Base-by-base conservation (phyloP, 2,329 filamentous ascomycete species). In the Blumeria hordei region DNA sequence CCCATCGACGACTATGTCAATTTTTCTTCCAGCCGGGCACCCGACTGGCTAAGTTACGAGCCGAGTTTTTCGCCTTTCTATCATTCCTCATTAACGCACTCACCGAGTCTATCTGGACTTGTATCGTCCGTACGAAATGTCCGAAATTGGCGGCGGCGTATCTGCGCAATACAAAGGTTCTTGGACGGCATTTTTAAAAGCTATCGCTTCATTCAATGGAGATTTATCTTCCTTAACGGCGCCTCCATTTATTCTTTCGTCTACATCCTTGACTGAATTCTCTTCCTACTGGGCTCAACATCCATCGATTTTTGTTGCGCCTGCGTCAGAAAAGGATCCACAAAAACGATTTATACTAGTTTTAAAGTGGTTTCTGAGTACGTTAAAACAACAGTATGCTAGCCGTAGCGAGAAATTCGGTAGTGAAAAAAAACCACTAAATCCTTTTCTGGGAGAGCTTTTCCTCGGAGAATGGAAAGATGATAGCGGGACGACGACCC, bases 341-440 rank as follows among this genome's bases (percentile, higher is more conserved):
- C 78, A 83, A 63, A 92, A 87, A 72, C 80, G 90, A 58, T 82
- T 86, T 18, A 70, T 94, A 60, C 73, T 90, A 36, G 90, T 96
- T n/a, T 72, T 95, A 62, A 93, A 90, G 69, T 96, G 90, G 90
- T 96, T 95, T 71, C 71, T 96, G 55, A 88, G 81, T 64, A 94
- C 88, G 3, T 74, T 96, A 54, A 94, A 92, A 71, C 86, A 93
- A 69, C 87, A 94, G 67, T 80, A 81, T 63, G 50, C 50, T 11
- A 78, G 73, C 64, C 74, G 76, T 57, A 93, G 85, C 65, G 88
- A 95, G 62, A 72, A 80, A 62, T 80, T 75, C 59, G 88, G 87
- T 53, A 92, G 87, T 64, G 90, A 95, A 74, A 96, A 96, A 79
- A 98, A 96, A 73, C 90, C 90, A 2, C 71, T 98, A 57, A 96